Conservation (phyloP, 2,329 filamentous ascomycete genomes). For the Waltergamsia citrina region DNA sequence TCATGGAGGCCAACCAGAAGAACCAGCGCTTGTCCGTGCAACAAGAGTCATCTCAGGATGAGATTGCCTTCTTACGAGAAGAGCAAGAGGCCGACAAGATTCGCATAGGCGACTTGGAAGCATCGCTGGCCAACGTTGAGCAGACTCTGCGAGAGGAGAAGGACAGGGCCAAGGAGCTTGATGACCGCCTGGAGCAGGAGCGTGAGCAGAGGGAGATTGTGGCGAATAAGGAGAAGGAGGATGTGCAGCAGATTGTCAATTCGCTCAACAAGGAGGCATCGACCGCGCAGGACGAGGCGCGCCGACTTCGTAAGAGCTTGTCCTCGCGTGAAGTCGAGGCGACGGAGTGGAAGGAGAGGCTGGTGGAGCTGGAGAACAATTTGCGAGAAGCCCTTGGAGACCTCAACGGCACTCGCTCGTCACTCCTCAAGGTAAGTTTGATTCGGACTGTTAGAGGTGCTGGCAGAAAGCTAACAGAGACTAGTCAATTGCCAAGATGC, state of each 20-base stretch:
- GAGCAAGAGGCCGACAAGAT: slow-evolving; percentile 98
- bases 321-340: slow-evolving; percentile 81
- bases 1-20: slow-evolving; percentile 80
- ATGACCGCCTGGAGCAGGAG: slow-evolving; percentile 69
- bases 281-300: slow-evolving; percentile 74
- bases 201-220: slow-evolving; percentile 79
- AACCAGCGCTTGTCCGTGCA: slow-evolving; percentile 81
- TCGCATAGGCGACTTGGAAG: slow-evolving; percentile 88
- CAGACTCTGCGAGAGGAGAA: slow-evolving; percentile 75
- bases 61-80: slow-evolving; percentile 90
- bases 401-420: slow-evolving; percentile 75
- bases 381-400: slow-evolving; percentile 82
- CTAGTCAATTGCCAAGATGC: slow-evolving; percentile 75
- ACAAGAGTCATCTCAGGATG: slow-evolving; percentile 82
- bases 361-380: slow-evolving; percentile 84
- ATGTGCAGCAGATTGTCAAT: slow-evolving; percentile 87
- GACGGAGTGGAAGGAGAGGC: slow-evolving; percentile 80
- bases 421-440: slow-evolving; percentile 63
- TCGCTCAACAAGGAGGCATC: slow-evolving; percentile 82
- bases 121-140: slow-evolving; percentile 69
- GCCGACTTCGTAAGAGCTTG: slow-evolving; percentile 73
- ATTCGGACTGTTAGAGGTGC: neutral
- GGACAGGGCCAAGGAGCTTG: slow-evolving; percentile 63
- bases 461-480: slow-evolving; percentile 11
- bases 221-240: slow-evolving; percentile 83